These are phyloP conservation scores for Croton setiger DNA, from an alignment of 441 rosid species.

Conservation along the genomic window DNA sequence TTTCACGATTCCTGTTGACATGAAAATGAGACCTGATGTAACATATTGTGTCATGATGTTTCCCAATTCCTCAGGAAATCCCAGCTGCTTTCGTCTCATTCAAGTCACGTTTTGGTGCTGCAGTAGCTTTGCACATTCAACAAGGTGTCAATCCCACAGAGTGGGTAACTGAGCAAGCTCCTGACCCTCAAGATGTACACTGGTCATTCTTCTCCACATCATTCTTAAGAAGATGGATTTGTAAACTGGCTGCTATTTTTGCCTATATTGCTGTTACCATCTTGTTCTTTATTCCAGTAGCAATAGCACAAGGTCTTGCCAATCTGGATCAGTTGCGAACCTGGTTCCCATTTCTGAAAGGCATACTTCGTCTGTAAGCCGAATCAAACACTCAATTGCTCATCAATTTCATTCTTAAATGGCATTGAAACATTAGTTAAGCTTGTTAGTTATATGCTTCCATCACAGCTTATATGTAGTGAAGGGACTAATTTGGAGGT, in stretches of 20 bases:
- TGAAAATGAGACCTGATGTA: slow-evolving; percentile 18
- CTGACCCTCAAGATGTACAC: slow-evolving; percentile 76
- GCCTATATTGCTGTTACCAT: slow-evolving; percentile 51
- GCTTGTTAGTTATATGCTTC: too few relatives aligned
- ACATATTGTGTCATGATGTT: slow-evolving; percentile 11
- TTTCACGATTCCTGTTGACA: slow-evolving; percentile 1
- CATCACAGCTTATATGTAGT: too few relatives aligned
- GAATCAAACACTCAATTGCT: slow-evolving; percentile 13
- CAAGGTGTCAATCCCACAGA: slow-evolving; percentile 77
- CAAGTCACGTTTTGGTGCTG: slow-evolving; percentile 76
- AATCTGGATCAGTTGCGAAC: slow-evolving; percentile 72
- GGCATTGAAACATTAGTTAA: not conserved
- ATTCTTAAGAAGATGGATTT: slow-evolving; percentile 74
- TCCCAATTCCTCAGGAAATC: slow-evolving; percentile 57
- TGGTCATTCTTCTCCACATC: slow-evolving; percentile 93
- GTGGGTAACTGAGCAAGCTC: slow-evolving; percentile 92
- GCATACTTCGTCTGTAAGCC: slow-evolving; percentile 65
- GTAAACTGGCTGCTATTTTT: slow-evolving; percentile 47
- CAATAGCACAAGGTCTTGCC: slow-evolving; percentile 86
- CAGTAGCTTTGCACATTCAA: slow-evolving; percentile 67
- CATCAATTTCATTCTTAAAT: not conserved
- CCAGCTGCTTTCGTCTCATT: slow-evolving; percentile 94
- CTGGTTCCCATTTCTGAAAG: slow-evolving; percentile 74
- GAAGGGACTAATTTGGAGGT: too few relatives aligned
- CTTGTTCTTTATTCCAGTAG: slow-evolving; percentile 79